These are phyloP conservation scores for Glomus cerebriforme DNA, from an alignment of 192 early-diverging fungal species.

Conservation along the genomic window DNA sequence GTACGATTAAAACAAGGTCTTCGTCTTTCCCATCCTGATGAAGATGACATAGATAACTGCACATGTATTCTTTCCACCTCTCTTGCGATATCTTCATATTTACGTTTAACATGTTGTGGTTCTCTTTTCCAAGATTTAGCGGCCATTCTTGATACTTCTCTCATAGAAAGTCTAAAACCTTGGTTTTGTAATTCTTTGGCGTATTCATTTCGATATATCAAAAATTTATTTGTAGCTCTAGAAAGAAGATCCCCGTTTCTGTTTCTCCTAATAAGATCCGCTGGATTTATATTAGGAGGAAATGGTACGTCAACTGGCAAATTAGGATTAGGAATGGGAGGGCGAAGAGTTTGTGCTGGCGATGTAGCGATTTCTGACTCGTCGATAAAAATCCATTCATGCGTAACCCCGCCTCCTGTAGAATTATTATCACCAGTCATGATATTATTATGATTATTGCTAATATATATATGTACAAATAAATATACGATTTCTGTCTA, in stretches of 20 bases:
- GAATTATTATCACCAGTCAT: background rate
- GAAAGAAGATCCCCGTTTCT: constrained; percentile 7
- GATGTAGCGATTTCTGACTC: constrained; percentile 9
- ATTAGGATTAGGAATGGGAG: background rate
- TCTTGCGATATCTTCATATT: constrained; percentile 27
- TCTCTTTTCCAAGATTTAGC: constrained; percentile 23
- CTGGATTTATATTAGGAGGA: constrained; percentile 25
- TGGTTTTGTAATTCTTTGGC: constrained; percentile 15
- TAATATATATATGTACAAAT: no score
- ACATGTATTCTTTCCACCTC: constrained; percentile 25
- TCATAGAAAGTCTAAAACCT: constrained; percentile 6
- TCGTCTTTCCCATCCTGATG: background rate
- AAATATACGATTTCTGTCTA: no score
- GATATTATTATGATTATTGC: background rate
- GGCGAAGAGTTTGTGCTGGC: background rate
- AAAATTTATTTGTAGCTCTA: constrained; percentile 29
- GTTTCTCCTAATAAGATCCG: constrained; percentile 17
- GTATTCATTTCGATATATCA: constrained; percentile 32
- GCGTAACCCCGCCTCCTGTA: background rate
- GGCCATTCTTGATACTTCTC: constrained; percentile 22
- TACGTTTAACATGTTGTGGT: constrained; percentile 14
- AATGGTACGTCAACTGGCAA: constrained; percentile 8
- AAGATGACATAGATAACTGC: constrained; percentile 1
- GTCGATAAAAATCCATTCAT: constrained; percentile 26
- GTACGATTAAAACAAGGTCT: background rate